These are phyloP conservation scores for Ormosia emarginata DNA, from an alignment of 306 rosid species.

Conservation along the genomic window DNA sequence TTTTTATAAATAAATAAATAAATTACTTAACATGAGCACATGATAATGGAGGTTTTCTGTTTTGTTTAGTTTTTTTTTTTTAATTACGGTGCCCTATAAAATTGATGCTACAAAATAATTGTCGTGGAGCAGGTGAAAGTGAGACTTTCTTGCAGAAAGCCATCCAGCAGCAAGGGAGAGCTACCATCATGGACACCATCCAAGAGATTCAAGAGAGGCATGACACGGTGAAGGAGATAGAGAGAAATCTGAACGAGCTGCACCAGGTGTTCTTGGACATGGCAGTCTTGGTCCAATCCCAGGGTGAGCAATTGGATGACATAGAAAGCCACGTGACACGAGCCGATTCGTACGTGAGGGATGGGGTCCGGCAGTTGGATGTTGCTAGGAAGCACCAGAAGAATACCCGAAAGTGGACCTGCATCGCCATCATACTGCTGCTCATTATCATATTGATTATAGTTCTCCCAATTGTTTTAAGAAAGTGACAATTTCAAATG, in stretches of 20 bases:
- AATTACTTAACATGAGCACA: too few relatives aligned
- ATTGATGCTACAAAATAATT: not conserved
- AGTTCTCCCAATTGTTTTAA: constrained; percentile 42
- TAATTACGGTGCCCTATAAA: too few relatives aligned
- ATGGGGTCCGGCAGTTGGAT: constrained; percentile 52
- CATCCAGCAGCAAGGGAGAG: constrained; percentile 76
- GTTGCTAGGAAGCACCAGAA: constrained; percentile 61
- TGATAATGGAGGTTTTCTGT: too few relatives aligned
- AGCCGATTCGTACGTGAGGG: constrained; percentile 62
- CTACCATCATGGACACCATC: constrained; percentile 68
- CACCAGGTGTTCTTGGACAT: constrained; percentile 88
- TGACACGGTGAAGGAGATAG: constrained; percentile 75
- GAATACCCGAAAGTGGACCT: constrained; percentile 68
- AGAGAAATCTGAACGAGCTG: constrained; percentile 66
- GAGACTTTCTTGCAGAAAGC: constrained; percentile 79
- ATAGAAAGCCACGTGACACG: constrained; percentile 73
- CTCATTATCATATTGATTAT: constrained; percentile 43
- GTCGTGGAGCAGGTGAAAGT: constrained; percentile 58
- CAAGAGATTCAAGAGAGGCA: constrained; percentile 88
- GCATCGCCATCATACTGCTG: constrained; percentile 43
- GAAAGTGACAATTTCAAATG: constrained; percentile 6
- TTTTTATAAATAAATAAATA: too few relatives aligned
- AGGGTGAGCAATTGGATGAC: constrained; percentile 77
- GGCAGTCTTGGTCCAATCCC: constrained; percentile 77
- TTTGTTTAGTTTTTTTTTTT: too few relatives aligned